Evolutionary conservation across 495 filamentous ascomycete genomes (phyloP), one percentile per base, ranked within the genome.

Genomic region (Penicillium nucicola): DNA sequence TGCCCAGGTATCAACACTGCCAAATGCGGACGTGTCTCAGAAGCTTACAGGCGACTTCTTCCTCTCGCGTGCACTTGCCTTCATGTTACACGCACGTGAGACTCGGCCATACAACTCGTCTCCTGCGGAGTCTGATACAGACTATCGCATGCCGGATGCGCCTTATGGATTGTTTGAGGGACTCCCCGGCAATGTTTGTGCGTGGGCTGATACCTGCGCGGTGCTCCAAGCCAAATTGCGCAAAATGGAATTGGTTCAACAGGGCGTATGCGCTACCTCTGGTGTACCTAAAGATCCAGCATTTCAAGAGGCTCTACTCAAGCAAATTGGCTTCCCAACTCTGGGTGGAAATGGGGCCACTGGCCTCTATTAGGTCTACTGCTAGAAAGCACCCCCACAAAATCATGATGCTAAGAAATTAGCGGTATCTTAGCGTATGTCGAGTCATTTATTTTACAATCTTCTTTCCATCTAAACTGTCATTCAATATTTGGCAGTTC

Each of bases 81-180:
- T 77, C 32, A 52, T 79, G 45, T 41, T 76, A 1, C 70, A 76
- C 45, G 58, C 69, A 6, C 64, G 66, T 23, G 61, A 76, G 39
- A 72, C 69, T 1, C 68, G 62, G 3, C 75, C 76, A 5, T 75
- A 74, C 37, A 68, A 64, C 30, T 52, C 22, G 9, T 49, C 55
- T 1, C 48, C 52, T 13, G 14, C 42, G 19, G n/a, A 37, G 15
- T 33, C 48, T 4, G 56, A 53, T 6, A 51, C 63, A 44, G 56
- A 68, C 17, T 79, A 74, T 36, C 71, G 75, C 8, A 57, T 66
- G 54, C 76, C 75, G 6, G 76, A 79, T 53, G 62, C 63, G 22
- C 71, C 75, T 9, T 77, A 66, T 47, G 61, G 60, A 17, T 53
- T 77, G 13, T 71, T 67, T 14, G 74, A 79, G 42, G 76, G 76